Evolutionary conservation across 2,329 filamentous ascomycete species (phyloP), one percentile per base, ranked within the genome.

Genomic region (Capronia epimyces): DNA sequence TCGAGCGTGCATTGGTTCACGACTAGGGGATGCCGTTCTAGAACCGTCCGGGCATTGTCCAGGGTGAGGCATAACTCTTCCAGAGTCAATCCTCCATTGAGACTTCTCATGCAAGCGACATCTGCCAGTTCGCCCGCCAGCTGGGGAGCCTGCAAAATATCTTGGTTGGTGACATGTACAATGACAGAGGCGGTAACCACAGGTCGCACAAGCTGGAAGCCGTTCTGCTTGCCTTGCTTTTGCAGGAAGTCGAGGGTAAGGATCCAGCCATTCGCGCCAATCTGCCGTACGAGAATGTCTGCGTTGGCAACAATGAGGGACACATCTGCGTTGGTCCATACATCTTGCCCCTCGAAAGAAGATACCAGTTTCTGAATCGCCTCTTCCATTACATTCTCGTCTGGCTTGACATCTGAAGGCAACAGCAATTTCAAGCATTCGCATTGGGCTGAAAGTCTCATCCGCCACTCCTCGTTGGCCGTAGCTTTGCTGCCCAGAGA

Each of bases 1-100:
- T 76, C 73, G 24, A 75, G 65, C 50, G 73, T 71, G 64, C 67
- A 70, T 54, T 75, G 73, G 10, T 67, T 67, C 18, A 75, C 63
- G 16, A 66, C 66, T 34, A 65, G 66, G 18, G 71, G 65, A 47
- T 73, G 70, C 7, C 57, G 62, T 36, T 70, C 69, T 15, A 74
- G 65, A 20, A 72, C 58, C 9, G 67, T 58, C 40, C 67, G 68
- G 20, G 72, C 51, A 42, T 65, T 67, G 47, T 73, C 71, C 5
- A 66, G 62, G 16, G 66, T 65, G 18, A 73, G 62, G 42, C 53
- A 27, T 5, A 61, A 44, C 9, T 40, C 47, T 7, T 40, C 25
- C 10, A 44, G 22, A 16, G 24, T 42, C 29, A 15, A 16, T 8
- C 21, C 41, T 5, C 20, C 15, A 8, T 27, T 8, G 9, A 27